phyloP scores from a whole-genome alignment of 78 protist genomes.

The Guillardia theta region DNA sequence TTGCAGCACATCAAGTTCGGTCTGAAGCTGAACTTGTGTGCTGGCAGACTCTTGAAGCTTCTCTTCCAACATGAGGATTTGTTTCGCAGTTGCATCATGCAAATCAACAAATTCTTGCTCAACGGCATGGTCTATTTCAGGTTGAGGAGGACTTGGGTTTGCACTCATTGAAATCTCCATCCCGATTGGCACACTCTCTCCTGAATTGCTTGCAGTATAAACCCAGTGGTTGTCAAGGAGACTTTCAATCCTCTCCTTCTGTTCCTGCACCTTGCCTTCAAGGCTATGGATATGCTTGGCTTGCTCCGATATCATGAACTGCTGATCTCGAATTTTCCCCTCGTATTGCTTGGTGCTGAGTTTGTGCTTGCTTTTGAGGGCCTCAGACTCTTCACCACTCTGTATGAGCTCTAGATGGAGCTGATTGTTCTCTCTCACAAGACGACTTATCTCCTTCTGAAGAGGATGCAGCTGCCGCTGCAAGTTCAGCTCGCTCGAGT shows the following conservation, averaged over 20 bases:
- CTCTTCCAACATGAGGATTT: not conserved
- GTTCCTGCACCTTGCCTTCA: not conserved
- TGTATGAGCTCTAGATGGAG: constrained; percentile 1
- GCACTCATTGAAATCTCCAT: not conserved
- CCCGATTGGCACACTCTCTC: not conserved
- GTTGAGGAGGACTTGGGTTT: not conserved
- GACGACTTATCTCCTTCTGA: not conserved
- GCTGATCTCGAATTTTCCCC: not conserved
- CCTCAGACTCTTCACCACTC: not conserved
- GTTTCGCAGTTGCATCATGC: not conserved
- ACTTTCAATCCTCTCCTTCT: not conserved
- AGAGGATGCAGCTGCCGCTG: not conserved
- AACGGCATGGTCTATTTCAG: not conserved
- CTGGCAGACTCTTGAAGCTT: not conserved
- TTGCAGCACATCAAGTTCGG: not conserved
- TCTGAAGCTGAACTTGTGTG: not conserved
- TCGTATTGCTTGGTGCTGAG: not conserved
- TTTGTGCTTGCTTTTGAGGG: not conserved
- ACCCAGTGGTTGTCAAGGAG: too few species aligned
- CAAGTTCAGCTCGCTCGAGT: not conserved
- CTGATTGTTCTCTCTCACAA: not conserved
- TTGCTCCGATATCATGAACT: not conserved
- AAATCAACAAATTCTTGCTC: not conserved
- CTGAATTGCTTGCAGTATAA: too few species aligned
- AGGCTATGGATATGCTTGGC: not conserved